Conservation (phyloP, 768 basidiomycete species). For the Lyophyllum semitale region DNA sequence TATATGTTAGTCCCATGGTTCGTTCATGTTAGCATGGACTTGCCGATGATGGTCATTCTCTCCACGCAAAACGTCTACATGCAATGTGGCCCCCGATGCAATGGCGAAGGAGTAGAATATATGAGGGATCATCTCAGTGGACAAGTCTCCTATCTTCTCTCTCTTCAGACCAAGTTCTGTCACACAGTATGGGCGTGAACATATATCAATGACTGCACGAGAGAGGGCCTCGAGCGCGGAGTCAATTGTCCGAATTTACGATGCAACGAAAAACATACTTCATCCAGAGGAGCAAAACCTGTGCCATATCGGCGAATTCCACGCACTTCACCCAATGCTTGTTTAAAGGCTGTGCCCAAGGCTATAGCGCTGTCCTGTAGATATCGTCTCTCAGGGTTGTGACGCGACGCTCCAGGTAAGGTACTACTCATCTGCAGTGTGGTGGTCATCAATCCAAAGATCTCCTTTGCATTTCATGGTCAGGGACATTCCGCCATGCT, state of each 20-base stretch:
- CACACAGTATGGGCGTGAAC: slow-evolving; percentile 94
- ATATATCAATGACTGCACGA: slow-evolving; percentile 96
- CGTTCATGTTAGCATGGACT: slow-evolving; percentile 18
- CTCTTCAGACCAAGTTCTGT: slow-evolving; percentile 85
- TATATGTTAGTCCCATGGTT: slow-evolving; percentile 4
- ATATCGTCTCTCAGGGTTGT: slow-evolving; percentile 18
- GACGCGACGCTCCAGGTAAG: background rate
- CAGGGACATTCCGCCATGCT: slow-evolving; percentile 94
- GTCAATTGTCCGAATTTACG: slow-evolving; percentile 5
- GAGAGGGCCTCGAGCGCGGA: slow-evolving; percentile 73
- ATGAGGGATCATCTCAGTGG: slow-evolving; percentile 98
- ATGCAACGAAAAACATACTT: slow-evolving; percentile 52
- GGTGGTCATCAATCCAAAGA: slow-evolving; percentile 97
- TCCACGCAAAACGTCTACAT: slow-evolving; percentile 91
- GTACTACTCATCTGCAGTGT: slow-evolving; percentile 88
- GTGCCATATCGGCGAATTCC: slow-evolving; percentile 96
- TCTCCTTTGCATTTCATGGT: slow-evolving; percentile 92
- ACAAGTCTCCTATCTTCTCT: slow-evolving; percentile 93
- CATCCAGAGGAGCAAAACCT: slow-evolving; percentile 95
- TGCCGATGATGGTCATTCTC: slow-evolving; percentile 98
- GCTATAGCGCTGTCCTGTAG: slow-evolving; percentile 89
- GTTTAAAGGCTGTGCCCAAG: slow-evolving; percentile 88
- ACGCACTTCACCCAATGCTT: slow-evolving; percentile 90
- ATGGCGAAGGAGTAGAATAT: slow-evolving; percentile 98
- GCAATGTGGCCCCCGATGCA: slow-evolving; percentile 90